Percentiles rank a stretch among this genome's conserved stretches.
These are phyloP conservation scores for Daldinia concentrica DNA, from an alignment of 495 filamentous ascomycete species.

Conservation along the genomic window DNA sequence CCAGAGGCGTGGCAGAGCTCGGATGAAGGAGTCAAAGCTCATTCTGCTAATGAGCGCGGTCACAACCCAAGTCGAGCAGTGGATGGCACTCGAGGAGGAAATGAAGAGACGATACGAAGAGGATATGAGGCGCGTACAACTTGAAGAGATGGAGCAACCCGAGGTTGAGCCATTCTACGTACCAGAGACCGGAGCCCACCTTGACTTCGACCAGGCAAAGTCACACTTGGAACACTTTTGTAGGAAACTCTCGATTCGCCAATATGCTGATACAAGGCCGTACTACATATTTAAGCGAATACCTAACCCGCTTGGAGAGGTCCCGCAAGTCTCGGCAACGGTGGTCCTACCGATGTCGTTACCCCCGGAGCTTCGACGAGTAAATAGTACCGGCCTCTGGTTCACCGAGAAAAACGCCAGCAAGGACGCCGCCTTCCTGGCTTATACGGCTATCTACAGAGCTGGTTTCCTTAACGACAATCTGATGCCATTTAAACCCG, in stretches of 20 bases:
- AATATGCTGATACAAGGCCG: conserved; percentile 62
- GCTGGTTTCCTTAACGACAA: conserved; percentile 81
- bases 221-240: conserved; percentile 88
- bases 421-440: conserved; percentile 86
- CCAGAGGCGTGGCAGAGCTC: conserved; percentile 85
- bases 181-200: conserved; percentile 67
- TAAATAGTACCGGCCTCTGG: conserved; percentile 67
- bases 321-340: conserved; percentile 56
- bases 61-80: conserved; percentile 52
- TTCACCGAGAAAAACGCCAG: conserved; percentile 75
- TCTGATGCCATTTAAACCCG: conserved; percentile 68
- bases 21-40: conserved; percentile 75
- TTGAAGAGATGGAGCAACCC: conserved; percentile 63
- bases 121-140: conserved; percentile 63
- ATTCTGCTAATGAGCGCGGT: conserved; percentile 65
- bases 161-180: conserved; percentile 55
- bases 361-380: conserved; percentile 66
- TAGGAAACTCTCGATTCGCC: conserved; percentile 62
- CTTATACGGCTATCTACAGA: conserved; percentile 74
- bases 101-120: conserved; percentile 82
- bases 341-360: conserved; percentile 80
- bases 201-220: conserved; percentile 77
- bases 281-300: conserved; percentile 56
- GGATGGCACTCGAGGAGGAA: conserved; percentile 70
- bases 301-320: conserved; percentile 3